Base-by-base conservation (phyloP, 257 asterid genomes). In the Nicotiana tomentosiformis region DNA sequence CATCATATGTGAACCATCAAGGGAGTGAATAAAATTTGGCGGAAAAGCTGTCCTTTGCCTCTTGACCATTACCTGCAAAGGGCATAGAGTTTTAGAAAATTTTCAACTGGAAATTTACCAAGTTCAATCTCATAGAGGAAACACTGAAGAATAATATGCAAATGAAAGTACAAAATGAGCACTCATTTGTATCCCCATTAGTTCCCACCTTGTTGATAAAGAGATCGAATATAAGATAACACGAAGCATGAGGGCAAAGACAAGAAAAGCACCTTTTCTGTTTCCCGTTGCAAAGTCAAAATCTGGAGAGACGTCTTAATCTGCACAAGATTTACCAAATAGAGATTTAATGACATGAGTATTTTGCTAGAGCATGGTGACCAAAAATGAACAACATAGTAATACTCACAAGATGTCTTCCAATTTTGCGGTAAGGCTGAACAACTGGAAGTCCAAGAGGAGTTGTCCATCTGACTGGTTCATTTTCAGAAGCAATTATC, bases 371-470 rank as follows among this genome's bases (percentile, higher is more conserved):
- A 55, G 18, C 55, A 82, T 12, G 15, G 46, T 33, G 72, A 69
- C 61, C 64, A 83, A 26, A 66, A 81, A 58, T 11, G 2, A 43
- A 61, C 15, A 72, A 18, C 55, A 20, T 37, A 23, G 53, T 35
- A 67, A 82, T 39, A 85, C 98, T 90, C 82, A 94, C 98, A 77
- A 92, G 87, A 86, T 89, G 97, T 83, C 91, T 88, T 90, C 94
- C 93, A 79, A 84, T 14, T 85, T 87, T 87, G 82, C 92, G 97
- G 86, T 96, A 96, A 77, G 99, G 99, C 91, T 96, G 99, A 87
- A 96, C 99, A 81, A 96, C 99, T 33, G 99, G 99, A 82, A 96
- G 98, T 80, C 99, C 99, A 65, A 96, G 97, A 66, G 98, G 99
- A 89, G 98, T 96, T 81, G 95, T 94, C 99, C 99, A 96, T 61